Evolutionary conservation across 2,329 filamentous ascomycete genomes (phyloP).

Genomic region (Hymenoscyphus albidus): DNA sequence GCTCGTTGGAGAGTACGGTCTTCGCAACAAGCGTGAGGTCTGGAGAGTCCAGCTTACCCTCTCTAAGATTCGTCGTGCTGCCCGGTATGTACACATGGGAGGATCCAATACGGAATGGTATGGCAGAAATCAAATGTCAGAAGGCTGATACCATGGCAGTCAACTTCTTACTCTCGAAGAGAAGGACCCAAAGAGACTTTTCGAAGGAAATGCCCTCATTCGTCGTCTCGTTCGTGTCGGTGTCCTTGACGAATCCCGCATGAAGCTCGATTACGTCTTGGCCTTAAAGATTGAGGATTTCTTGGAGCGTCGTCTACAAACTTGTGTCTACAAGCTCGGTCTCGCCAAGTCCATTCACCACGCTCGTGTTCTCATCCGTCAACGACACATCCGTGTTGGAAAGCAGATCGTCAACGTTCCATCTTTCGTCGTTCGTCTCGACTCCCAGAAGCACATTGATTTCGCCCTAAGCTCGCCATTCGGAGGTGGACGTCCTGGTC

Average conservation of each 20-base stretch:
- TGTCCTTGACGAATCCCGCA: constrained; percentile 99
- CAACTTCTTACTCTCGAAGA: constrained; percentile 99
- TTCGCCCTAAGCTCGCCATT: constrained; percentile 97
- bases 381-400: constrained; percentile 99
- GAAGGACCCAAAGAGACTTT: constrained; percentile 99
- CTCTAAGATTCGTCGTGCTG: constrained; percentile 99
- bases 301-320: constrained; percentile 99
- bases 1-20: constrained; percentile 99
- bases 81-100: constrained; percentile 63
- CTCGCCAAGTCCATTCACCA: constrained; percentile 99
- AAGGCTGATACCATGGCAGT: constrained; percentile 50
- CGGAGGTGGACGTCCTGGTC: constrained; percentile 92
- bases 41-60: constrained; percentile 99
- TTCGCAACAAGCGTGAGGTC: constrained; percentile 99
- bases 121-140: background rate
- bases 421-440: constrained; percentile 98
- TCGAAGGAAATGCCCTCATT: constrained; percentile 99
- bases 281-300: constrained; percentile 99
- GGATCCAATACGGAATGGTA: background rate
- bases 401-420: constrained; percentile 99
- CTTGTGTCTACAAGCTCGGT: constrained; percentile 99
- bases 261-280: constrained; percentile 99
- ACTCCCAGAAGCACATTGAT: constrained; percentile 99
- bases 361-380: constrained; percentile 98
- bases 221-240: constrained; percentile 99